Base-by-base conservation (phyloP, 2,329 filamentous ascomycete species). In the Monilinia fructigena region DNA sequence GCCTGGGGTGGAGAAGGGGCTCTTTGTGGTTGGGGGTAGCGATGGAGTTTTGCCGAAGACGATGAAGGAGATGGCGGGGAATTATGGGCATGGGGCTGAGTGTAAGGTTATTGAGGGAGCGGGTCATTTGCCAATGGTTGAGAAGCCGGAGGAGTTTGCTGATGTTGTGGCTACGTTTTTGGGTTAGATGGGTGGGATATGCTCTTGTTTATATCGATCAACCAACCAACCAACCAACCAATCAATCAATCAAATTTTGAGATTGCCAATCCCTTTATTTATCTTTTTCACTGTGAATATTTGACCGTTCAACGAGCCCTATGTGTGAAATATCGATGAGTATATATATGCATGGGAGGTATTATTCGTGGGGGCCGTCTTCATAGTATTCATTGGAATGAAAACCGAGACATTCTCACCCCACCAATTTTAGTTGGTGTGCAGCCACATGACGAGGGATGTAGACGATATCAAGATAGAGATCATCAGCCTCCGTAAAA, bases 101-200 rank as follows among this genome's bases (percentile, higher is more conserved):
- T 82, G 93, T 70, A 86, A 83, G 75, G 77, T 90, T 66, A 84
- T 96, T 12, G 85, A 90, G 0, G 80, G 83, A 11, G 87, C 91
- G 0, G 92, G 92, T 0, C 92, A 96, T 79, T 78, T 96, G 73
- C 92, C 92, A 0, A 96, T 96, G 91, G 87, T 87, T 58, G 92
- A 96, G 78, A 84, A 86, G 70, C 88, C 90, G 0, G 78, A 81
- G 66, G 86, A 82, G 4, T 93, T 93, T 75, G 88, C 88, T 75
- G 79, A 83, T 38, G 85, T 85, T 55, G 80, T 94, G 2, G 79
- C 81, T 53, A 79, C 76, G 11, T 91, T 90, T 69, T 71, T 91
- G 67, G 56, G 58, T 35, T 60, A 31, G 23, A 26, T 65, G 16
- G 4, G 16, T 35, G 23, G 45, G n/a, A 35, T 42, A 26, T 6